phyloP scores from a whole-genome alignment of 345 rosid species.

The Salix brachista region DNA sequence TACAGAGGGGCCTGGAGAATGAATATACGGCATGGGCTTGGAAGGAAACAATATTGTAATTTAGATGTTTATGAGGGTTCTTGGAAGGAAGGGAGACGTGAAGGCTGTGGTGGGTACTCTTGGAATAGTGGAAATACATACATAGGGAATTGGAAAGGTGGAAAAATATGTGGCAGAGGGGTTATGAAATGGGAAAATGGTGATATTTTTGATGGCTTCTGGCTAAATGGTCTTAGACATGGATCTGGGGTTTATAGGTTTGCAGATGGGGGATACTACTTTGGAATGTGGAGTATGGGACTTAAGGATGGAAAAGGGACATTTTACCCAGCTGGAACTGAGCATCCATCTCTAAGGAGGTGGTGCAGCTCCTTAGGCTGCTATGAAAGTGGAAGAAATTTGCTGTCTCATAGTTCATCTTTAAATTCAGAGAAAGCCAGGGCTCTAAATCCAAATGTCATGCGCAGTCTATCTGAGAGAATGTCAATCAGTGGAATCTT shows the following conservation, averaged over 20 bases:
- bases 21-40: slow-evolving; percentile 74
- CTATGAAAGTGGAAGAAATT: slow-evolving; percentile 43
- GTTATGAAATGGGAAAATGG: slow-evolving; percentile 86
- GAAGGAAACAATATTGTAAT: slow-evolving; percentile 67
- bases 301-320: slow-evolving; percentile 92
- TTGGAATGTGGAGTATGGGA: slow-evolving; percentile 75
- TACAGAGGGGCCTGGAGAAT: slow-evolving; percentile 88
- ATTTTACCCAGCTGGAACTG: slow-evolving; percentile 75
- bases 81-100: slow-evolving; percentile 85
- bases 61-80: slow-evolving; percentile 73
- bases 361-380: slow-evolving; percentile 41
- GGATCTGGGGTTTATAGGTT: slow-evolving; percentile 80
- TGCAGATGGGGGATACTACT: slow-evolving; percentile 76
- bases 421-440: slow-evolving; percentile 34
- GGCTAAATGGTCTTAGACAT: slow-evolving; percentile 73
- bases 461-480: slow-evolving; percentile 56
- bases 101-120: slow-evolving; percentile 73
- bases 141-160: slow-evolving; percentile 75
- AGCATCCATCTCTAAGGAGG: slow-evolving; percentile 60
- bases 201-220: slow-evolving; percentile 71
- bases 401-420: slow-evolving; percentile 41
- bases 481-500: slow-evolving; percentile 37
- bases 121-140: slow-evolving; percentile 80
- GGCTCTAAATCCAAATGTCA: slow-evolving; percentile 30
- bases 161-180: slow-evolving; percentile 82